Evolutionary conservation across 371 early-diverging fungal species (phyloP), one percentile per base, ranked within the genome.

Genomic region (Mucor sp.): DNA sequence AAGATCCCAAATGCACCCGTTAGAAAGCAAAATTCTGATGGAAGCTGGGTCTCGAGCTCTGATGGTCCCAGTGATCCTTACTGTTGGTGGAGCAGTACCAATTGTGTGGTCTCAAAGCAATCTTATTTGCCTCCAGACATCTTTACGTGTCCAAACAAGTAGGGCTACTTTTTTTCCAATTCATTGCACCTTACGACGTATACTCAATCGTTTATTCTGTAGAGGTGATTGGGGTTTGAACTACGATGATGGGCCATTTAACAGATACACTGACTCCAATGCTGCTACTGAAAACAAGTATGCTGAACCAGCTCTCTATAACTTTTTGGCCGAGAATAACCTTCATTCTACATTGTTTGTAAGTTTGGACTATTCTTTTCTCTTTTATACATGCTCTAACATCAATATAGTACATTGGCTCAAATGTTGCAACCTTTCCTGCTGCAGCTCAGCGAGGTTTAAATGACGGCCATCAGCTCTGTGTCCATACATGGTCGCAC

Each of bases 401-500:
- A 55, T 28, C 25, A n/a, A 21, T 37, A 30, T 62, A 78, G 75
- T 78, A 79, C 47, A 83, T 83, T 58, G 83, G 83, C 50, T 77
- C 77, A 41, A 83, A 80, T 60, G 81, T 83, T 21, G 69, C 64
- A 1, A 74, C 53, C 25, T 78, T 59, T 61, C 83, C 83, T 47
- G 77, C 77, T 39, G 81, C 80, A 28, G 83, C 79, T 15, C 69
- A 69, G 56, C 79, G 75, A 53, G 83, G 78, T 48, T 58, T 83
- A 25, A 74, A 74, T 35, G 71, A 79, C 56, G 81, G 85, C 14
- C 76, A 83, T 44, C 65, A 67, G 19, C 65, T 87, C 30, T 81
- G 83, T 33, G 69, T 78, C 23, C 87, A 87, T 58, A 85, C 85
- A 11, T 87, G 87, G 87, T 80, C 84, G 6, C 90, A 90, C 66